A percentile compares a stretch with the other conserved stretches of the same genome.
Evolutionary conservation across 2,329 filamentous ascomycete genomes (phyloP).

Genomic region (Cercospora zeina): DNA sequence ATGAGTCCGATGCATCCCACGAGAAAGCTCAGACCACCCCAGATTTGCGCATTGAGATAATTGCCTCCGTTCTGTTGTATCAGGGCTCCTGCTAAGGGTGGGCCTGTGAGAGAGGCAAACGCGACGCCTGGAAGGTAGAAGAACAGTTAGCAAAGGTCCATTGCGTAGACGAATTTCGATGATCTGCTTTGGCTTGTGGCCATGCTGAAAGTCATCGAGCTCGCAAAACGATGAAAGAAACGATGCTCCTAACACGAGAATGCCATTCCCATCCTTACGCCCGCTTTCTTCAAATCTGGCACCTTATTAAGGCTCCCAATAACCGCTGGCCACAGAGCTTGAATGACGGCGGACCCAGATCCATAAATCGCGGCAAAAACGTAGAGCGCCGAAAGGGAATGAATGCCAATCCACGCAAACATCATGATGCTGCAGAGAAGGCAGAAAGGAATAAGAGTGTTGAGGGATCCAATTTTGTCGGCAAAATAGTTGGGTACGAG

Average conservation of each 20-base stretch:
- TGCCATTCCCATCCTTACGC: constrained; percentile 52
- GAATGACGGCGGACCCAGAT: constrained; percentile 48
- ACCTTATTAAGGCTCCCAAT: constrained; percentile 45
- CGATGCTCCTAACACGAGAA: constrained; percentile 37
- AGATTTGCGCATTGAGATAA: constrained; percentile 51
- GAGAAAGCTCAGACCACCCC: constrained; percentile 42
- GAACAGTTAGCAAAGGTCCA: no score
- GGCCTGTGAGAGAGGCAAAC: constrained; percentile 49
- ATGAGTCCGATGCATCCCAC: constrained; percentile 34
- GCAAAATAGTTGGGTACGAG: constrained; percentile 56
- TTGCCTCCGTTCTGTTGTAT: constrained; percentile 45
- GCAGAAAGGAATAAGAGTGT: constrained; percentile 56
- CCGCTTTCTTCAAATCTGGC: constrained; percentile 50
- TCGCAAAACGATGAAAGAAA: no score
- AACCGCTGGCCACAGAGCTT: constrained; percentile 49
- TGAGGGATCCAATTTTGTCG: constrained; percentile 58
- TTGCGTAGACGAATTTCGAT: no score
- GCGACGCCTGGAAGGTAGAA: no score
- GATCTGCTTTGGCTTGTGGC: no score
- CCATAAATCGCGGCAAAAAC: constrained; percentile 51
- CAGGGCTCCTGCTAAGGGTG: constrained; percentile 51
- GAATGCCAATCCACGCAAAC: constrained; percentile 59
- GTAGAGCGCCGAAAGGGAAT: constrained; percentile 42
- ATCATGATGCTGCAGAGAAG: constrained; percentile 51
- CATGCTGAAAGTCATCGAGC: no score